phyloP scores from a whole-genome alignment of 257 asterid genomes.

The Nicotiana undulata region DNA sequence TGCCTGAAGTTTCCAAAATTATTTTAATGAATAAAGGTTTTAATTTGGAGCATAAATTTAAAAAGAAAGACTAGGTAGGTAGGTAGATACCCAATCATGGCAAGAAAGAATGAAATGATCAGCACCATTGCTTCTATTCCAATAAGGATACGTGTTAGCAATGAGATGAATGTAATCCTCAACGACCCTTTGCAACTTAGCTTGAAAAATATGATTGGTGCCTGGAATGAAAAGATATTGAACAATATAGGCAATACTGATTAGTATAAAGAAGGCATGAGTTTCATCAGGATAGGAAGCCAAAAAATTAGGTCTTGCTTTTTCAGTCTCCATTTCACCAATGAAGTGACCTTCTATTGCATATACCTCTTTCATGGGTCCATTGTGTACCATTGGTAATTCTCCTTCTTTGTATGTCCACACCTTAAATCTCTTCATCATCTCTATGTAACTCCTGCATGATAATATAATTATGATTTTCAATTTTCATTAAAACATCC shows the following conservation, averaged over 20 bases:
- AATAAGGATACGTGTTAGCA: constrained; percentile 16
- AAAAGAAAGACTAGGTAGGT: background rate
- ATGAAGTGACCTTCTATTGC: constrained; percentile 22
- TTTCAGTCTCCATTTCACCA: constrained; percentile 10
- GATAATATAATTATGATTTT: no score
- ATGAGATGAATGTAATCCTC: constrained; percentile 14
- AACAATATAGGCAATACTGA: constrained; percentile 16
- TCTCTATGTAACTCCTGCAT: constrained; percentile 20
- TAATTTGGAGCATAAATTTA: background rate
- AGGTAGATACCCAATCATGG: constrained; percentile 18
- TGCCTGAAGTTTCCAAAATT: background rate
- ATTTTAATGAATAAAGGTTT: no score
- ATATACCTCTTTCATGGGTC: constrained; percentile 16
- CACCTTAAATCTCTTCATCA: constrained; percentile 17
- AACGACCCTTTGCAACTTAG: constrained; percentile 9
- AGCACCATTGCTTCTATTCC: constrained; percentile 24
- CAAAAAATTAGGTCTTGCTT: background rate
- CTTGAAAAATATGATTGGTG: background rate
- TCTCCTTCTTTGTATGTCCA: constrained; percentile 25
- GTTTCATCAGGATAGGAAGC: constrained; percentile 17
- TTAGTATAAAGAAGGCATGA: constrained; percentile 17
- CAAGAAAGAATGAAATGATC: constrained; percentile 24
- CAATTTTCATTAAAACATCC: no score
- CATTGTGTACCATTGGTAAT: constrained; percentile 15
- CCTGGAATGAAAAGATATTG: constrained; percentile 2